These are phyloP conservation scores for Aureobasidium lini DNA, from an alignment of 2,329 filamentous ascomycete genomes.

Conservation along the genomic window DNA sequence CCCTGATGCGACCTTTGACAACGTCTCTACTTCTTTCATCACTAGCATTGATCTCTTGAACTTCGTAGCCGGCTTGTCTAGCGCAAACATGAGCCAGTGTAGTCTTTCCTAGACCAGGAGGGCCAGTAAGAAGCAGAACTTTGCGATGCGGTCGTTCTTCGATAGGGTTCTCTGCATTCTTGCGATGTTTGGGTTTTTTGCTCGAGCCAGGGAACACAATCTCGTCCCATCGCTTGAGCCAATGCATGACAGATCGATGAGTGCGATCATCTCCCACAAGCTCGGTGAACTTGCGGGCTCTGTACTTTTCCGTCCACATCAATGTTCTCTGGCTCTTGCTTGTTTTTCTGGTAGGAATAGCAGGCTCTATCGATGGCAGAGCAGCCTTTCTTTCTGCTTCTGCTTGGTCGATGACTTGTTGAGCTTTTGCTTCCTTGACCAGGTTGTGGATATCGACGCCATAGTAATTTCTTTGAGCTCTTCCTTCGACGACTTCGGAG, in stretches of 20 bases:
- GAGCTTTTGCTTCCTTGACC: slow-evolving; percentile 61
- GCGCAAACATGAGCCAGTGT: slow-evolving; percentile 95
- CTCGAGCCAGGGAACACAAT: slow-evolving; percentile 77
- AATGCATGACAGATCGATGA: slow-evolving; percentile 80
- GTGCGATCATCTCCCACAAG: slow-evolving; percentile 91
- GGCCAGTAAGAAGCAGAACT: slow-evolving; percentile 81
- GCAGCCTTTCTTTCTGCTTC: slow-evolving; percentile 12
- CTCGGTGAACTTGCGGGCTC: slow-evolving; percentile 84
- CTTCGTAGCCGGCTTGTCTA: slow-evolving; percentile 88
- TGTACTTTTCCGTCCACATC: slow-evolving; percentile 97
- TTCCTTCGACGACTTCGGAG: slow-evolving; percentile 56
- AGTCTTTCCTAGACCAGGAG: slow-evolving; percentile 90
- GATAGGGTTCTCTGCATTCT: slow-evolving; percentile 35
- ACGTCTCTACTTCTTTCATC: slow-evolving; percentile 87
- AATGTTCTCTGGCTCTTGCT: slow-evolving; percentile 37
- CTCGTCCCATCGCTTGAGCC: slow-evolving; percentile 91
- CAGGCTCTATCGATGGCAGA: slow-evolving; percentile 35
- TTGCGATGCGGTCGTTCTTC: slow-evolving; percentile 77
- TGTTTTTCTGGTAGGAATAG: slow-evolving; percentile 7
- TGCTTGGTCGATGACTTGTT: slow-evolving; percentile 38
- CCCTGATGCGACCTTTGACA: slow-evolving; percentile 83
- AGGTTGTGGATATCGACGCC: slow-evolving; percentile 85
- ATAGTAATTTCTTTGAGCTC: slow-evolving; percentile 73
- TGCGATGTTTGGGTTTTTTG: slow-evolving; percentile 48
- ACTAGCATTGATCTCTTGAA: slow-evolving; percentile 95